Conservation (phyloP, 495 filamentous ascomycete species). For the Neurospora tetrasperma region DNA sequence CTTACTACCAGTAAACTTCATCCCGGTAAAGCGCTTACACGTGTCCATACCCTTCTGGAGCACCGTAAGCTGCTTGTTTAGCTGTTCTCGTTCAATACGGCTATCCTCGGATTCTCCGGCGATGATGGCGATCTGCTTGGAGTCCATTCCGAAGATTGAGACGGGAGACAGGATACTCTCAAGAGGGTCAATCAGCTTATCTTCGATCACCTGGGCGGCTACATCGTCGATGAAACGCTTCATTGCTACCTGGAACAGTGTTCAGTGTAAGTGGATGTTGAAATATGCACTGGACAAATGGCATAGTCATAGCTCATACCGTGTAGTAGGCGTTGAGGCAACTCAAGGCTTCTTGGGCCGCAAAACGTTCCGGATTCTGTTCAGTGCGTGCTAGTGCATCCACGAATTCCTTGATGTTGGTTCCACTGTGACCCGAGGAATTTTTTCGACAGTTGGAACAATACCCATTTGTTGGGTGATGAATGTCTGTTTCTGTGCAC, state of each 20-base stretch:
- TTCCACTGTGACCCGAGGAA: background rate
- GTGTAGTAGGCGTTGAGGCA: slow-evolving; percentile 44
- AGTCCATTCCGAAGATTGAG: slow-evolving; percentile 33
- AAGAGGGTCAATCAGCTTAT: slow-evolving; percentile 41
- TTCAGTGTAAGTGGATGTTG: slow-evolving; percentile 7
- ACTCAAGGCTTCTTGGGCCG: slow-evolving; percentile 37
- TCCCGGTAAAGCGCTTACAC: slow-evolving; percentile 35
- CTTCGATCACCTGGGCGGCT: slow-evolving; percentile 47
- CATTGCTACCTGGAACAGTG: slow-evolving; percentile 42
- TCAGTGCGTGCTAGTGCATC: slow-evolving; percentile 17
- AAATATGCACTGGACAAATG: background rate
- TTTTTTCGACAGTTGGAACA: background rate
- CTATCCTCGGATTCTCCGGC: slow-evolving; percentile 47
- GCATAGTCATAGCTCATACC: slow-evolving; percentile 23
- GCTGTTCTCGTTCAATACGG: slow-evolving; percentile 35
- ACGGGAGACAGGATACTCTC: slow-evolving; percentile 33
- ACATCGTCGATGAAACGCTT: slow-evolving; percentile 55
- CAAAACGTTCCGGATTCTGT: slow-evolving; percentile 29
- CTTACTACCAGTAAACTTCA: slow-evolving; percentile 11
- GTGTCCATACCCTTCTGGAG: slow-evolving; percentile 39
- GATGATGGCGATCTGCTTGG: slow-evolving; percentile 34
- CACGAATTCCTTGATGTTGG: slow-evolving; percentile 19
- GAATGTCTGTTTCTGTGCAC: background rate
- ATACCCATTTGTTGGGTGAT: background rate
- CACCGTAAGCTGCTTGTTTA: slow-evolving; percentile 42